Base-by-base conservation (phyloP, 805 yeast species). In the Komagataella pastoris region DNA sequence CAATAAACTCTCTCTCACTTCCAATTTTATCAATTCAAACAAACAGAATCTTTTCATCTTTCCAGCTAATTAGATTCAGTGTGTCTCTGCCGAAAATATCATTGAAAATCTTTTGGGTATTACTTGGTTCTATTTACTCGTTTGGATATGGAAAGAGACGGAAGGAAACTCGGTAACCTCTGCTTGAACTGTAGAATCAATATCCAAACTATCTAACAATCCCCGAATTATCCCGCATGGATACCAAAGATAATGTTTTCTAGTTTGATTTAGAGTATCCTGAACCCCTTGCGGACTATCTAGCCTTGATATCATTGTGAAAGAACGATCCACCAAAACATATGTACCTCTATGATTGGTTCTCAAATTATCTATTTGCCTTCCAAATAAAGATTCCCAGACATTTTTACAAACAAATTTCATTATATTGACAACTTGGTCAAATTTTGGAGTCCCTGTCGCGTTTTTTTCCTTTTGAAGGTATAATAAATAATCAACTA, bases 371-470 rank as follows among this genome's bases (percentile, higher is more conserved):
- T 90, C 97, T 72, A 93, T 87, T 63, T 86, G 97, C 65, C 89
- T 91, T 44, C 81, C 79, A 66, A 80, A 88, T 24, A 91, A 62
- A 51, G 76, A 68, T 58, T 78, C 81, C 98, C 98, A 93, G 24
- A 90, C 84, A 58, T 90, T 97, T 48, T 95, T 76, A 63, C 98
- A 90, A 4, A 93, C 78, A 63, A 88, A 89, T 66, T 91, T 91
- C 88, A 93, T 87, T 45, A 91, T 76, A 56, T 87, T 90, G 44
- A 91, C 66, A 10, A 85, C 73, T 54, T 86, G 90, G 18, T 70
- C 72, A 61, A 82, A 65, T 60, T 61, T 58, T 49, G 62, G 47
- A 18, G 58, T 57, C 30, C 54, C 55, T 8, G 19, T 17, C 14
- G n/a, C 40, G 14, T 30, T 30, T 30, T 30, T 30, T 17, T 24